Base-by-base conservation (phyloP, 1,139 yeast species). In the Sugiyamaella xylanicola region DNA sequence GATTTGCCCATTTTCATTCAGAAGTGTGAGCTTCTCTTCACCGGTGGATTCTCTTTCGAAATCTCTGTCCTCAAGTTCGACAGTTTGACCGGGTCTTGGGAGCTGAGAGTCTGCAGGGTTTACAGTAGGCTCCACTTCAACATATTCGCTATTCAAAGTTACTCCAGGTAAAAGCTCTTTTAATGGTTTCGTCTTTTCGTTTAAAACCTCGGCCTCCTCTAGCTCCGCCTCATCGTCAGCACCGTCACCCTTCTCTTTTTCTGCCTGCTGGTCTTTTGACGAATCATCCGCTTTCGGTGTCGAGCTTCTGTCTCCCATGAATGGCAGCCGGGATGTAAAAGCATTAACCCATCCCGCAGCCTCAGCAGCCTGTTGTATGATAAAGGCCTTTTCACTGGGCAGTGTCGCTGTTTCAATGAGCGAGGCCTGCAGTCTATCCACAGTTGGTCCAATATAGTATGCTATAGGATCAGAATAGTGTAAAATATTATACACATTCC, bases 381-480 rank as follows among this genome's bases (percentile, higher is more conserved):
- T 19, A 41, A 50, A 50, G 5, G 56, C 55, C 55, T 59, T 59
- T 37, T 64, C 68, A 11, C 57, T 51, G 0, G 72, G 71, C 9
- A 72, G 57, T 8, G 53, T 53, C 1, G 74, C 69, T 4, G 65
- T 61, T 19, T 65, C 67, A 16, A 72, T 53, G 17, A 54, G 55
- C 11, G 61, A 60, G 0, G 73, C 68, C 49, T 65, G 61, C 13
- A 60, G 60, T 0, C 70, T 61, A 54, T 72, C 75, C 1, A 73
- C 77, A 0, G 77, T 69, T 1, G 78, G 73, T 46, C 70, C 72
- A 51, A 75, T 60, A 29, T 71, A 61, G 53, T 71, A 69, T 0
- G 76, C 72, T 21, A 75, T 69, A 11, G 78, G 75, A 55, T 75
- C 79, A n/a, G 74, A 69, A 32, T 72, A 70, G 58, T 75, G 74